Conservation (phyloP, 768 basidiomycete species). For the Russula virescens region DNA sequence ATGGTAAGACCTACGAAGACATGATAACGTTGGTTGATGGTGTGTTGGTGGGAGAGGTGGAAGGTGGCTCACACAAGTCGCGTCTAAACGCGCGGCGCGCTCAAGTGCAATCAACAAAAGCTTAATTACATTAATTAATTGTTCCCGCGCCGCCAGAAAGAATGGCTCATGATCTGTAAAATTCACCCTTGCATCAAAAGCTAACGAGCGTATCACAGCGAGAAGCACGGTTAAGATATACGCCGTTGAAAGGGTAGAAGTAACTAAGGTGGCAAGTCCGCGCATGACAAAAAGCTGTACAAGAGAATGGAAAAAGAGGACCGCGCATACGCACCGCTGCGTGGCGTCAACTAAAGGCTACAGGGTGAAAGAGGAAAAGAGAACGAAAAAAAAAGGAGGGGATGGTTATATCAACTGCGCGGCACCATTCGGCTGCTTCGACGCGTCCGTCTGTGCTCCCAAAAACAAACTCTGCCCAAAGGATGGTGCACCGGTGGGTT, state of each 20-base stretch:
- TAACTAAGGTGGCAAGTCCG: too few relatives aligned
- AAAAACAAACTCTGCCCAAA: slow-evolving; percentile 25
- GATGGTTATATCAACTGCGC: slow-evolving; percentile 44
- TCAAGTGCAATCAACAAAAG: slow-evolving; percentile 6
- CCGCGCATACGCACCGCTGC: neutral
- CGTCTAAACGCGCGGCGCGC: neutral
- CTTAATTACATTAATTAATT: too few relatives aligned
- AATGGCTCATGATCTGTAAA: too few relatives aligned
- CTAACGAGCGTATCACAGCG: too few relatives aligned
- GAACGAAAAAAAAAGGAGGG: too few relatives aligned
- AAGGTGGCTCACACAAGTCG: neutral
- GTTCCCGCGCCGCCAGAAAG: too few relatives aligned
- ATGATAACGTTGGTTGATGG: neutral
- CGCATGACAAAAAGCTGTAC: too few relatives aligned
- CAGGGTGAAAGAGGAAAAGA: neutral
- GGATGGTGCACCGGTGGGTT: slow-evolving; percentile 19
- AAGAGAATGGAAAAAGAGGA: neutral
- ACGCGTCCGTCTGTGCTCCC: slow-evolving; percentile 22
- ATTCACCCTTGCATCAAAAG: too few relatives aligned
- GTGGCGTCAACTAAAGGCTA: neutral
- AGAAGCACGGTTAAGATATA: neutral
- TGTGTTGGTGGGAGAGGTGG: neutral
- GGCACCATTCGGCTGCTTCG: slow-evolving; percentile 35
- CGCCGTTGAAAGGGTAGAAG: neutral
- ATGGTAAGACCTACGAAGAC: slow-evolving; percentile 15